A percentile compares a stretch with the other conserved stretches of the same genome.
These are phyloP conservation scores for Monsonia emarginata DNA, from an alignment of 441 rosid species.

Conservation along the genomic window DNA sequence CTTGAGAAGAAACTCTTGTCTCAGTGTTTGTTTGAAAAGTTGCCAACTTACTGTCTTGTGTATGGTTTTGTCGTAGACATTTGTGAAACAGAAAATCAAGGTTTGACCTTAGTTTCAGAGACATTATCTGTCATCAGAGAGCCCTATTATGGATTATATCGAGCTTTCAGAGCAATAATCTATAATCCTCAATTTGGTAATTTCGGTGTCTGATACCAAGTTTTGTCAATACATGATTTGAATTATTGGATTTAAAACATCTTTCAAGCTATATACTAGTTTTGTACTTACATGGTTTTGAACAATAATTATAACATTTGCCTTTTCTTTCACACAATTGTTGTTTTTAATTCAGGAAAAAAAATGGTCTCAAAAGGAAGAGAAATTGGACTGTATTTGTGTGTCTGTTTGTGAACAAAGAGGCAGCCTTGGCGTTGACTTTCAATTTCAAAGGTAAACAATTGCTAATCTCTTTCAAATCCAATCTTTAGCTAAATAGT, in stretches of 20 bases:
- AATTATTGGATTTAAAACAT: neutral
- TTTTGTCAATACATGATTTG: neutral
- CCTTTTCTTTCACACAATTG: neutral
- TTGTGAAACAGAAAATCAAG: neutral
- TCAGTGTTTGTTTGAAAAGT: neutral
- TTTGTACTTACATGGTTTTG: neutral
- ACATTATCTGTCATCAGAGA: neutral
- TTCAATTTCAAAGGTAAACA: neutral
- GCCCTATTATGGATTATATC: neutral
- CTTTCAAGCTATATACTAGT: neutral
- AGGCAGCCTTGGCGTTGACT: neutral
- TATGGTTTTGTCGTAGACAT: neutral
- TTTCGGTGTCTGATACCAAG: neutral
- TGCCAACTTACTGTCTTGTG: neutral
- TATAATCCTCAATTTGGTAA: too few relatives aligned
- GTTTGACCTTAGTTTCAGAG: neutral
- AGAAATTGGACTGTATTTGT: neutral
- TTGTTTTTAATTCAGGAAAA: neutral
- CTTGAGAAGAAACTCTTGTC: neutral
- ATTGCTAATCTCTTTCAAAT: neutral
- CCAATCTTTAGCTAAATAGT: too few relatives aligned
- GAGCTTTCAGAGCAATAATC: neutral
- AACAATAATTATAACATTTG: neutral
- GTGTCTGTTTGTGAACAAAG: neutral
- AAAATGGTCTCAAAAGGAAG: neutral